These are phyloP conservation scores for Sanchytrium tribonematis DNA, from an alignment of 371 early-diverging fungal genomes.

Conservation along the genomic window DNA sequence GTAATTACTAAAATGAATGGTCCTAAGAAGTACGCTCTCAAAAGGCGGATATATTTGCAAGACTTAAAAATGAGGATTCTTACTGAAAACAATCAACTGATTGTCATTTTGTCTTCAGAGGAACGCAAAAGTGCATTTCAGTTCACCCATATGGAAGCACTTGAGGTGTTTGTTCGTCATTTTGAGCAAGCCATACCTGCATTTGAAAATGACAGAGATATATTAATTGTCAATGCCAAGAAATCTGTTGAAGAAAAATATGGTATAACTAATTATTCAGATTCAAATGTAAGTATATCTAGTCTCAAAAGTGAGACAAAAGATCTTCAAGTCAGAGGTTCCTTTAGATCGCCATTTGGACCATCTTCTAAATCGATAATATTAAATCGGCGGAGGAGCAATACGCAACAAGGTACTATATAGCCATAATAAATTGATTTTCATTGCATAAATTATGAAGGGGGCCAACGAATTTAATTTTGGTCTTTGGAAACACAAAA, in stretches of 20 bases:
- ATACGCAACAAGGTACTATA: no score
- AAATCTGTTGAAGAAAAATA: neutral
- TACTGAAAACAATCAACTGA: neutral
- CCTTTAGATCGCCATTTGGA: no score
- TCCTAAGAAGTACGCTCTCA: neutral
- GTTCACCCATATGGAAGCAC: neutral
- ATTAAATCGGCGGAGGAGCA: no score
- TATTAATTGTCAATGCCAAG: neutral
- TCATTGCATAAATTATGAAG: no score
- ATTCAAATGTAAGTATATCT: neutral
- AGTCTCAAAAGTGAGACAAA: neutral
- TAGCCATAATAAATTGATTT: no score
- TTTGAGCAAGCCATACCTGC: neutral
- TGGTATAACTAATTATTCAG: neutral
- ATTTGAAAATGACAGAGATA: neutral
- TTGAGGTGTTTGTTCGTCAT: neutral
- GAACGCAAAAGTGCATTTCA: neutral
- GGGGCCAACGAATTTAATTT: no score
- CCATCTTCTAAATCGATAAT: no score
- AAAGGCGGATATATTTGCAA: neutral
- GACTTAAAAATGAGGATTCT: neutral
- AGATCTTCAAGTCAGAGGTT: no score
- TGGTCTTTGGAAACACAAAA: no score
- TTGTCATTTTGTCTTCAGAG: neutral
- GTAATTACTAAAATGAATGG: neutral